A percentile compares a stretch with the other conserved stretches of the same genome.
phyloP scores from a whole-genome alignment of 352 stramenopile species.

The Phytophthora macrochlamydospora region DNA sequence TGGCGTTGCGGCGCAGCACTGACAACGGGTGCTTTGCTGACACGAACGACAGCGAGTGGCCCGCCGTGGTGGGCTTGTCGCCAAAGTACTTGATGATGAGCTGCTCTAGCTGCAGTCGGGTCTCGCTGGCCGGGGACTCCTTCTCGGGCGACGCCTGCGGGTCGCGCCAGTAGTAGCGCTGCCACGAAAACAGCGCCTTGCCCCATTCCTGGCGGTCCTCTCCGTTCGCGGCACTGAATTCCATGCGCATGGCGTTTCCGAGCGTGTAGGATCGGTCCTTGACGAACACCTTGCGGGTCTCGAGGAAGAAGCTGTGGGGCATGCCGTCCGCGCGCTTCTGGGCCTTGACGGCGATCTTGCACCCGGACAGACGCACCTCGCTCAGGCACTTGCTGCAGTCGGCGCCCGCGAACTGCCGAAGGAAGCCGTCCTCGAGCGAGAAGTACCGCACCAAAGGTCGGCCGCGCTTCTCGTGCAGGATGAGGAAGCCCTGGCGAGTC shows the following conservation, averaged over 20 bases:
- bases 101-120: slow-evolving; percentile 53
- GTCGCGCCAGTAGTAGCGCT: slow-evolving; percentile 88
- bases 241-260: slow-evolving; percentile 56
- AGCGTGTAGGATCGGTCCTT: slow-evolving; percentile 87
- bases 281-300: slow-evolving; percentile 85
- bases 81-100: slow-evolving; percentile 47
- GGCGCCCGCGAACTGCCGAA: slow-evolving; percentile 65
- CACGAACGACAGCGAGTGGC: slow-evolving; percentile 50
- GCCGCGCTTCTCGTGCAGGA: slow-evolving; percentile 72
- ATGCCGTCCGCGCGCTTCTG: slow-evolving; percentile 71
- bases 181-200: slow-evolving; percentile 87
- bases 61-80: slow-evolving; percentile 22
- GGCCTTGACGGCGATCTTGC: slow-evolving; percentile 83
- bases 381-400: slow-evolving; percentile 50
- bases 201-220: slow-evolving; percentile 84
- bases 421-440: slow-evolving; percentile 80
- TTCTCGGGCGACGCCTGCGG: slow-evolving; percentile 31
- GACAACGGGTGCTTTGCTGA: slow-evolving; percentile 75
- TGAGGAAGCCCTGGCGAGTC: slow-evolving; percentile 80
- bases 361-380: slow-evolving; percentile 80
- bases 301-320: slow-evolving; percentile 83
- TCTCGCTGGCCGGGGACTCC: slow-evolving; percentile 14
- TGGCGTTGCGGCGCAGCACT: slow-evolving; percentile 70
- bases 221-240: slow-evolving; percentile 66
- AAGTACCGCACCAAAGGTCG: slow-evolving; percentile 67